Evolutionary conservation across 2,329 filamentous ascomycete species (phyloP), one percentile per base, ranked within the genome.

Genomic region (Byssochlamys sp.): DNA sequence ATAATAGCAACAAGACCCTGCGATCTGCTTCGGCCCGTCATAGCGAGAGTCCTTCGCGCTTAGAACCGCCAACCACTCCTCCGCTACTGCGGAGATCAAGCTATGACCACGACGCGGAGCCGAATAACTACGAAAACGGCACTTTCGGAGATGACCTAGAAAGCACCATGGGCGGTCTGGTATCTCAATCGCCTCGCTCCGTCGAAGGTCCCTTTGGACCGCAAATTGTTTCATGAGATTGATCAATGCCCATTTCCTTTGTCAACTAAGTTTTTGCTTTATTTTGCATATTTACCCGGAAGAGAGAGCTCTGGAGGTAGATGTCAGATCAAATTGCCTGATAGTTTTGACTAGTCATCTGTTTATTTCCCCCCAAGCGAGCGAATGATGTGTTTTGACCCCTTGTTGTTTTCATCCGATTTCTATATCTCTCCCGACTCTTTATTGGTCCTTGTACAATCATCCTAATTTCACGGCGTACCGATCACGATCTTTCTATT

Each of bases 61-160:
- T 61, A 39, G 70, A 74, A 63, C 65, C 70, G 9, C 75, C 75
- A 29, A 72, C 67, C 29, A 84, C 80, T 7, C 81, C 82, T n/a
- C 80, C 79, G 49, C 74, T 84, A 9, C 74, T 85, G 64, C 73
- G 80, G 39, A 77, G 78, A 63, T 77, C 78, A 52, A 80, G 75
- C 63, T 85, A 85, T 60, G 83, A 86, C 63, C 78, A 78, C 60
- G 83, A 85, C 63, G 83, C 83, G 0, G 81, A 84, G 63, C 77
- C 73, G 4, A 67, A 75, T 39, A 74, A 71, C 53, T 79, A 77
- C 57, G 76, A 75, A 45, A 73, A 78, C 48, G 72, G 72, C 51
- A 74, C 73, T 24, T 78, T 78, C 55, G 77, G 77, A 45, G 80
- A 81, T 58, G 80, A 82, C 58, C 73, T 76, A 28, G 73, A 73